These are phyloP conservation scores for Amborella trichopoda DNA, from an alignment of 164 flowering plant species.

Conservation along the genomic window DNA sequence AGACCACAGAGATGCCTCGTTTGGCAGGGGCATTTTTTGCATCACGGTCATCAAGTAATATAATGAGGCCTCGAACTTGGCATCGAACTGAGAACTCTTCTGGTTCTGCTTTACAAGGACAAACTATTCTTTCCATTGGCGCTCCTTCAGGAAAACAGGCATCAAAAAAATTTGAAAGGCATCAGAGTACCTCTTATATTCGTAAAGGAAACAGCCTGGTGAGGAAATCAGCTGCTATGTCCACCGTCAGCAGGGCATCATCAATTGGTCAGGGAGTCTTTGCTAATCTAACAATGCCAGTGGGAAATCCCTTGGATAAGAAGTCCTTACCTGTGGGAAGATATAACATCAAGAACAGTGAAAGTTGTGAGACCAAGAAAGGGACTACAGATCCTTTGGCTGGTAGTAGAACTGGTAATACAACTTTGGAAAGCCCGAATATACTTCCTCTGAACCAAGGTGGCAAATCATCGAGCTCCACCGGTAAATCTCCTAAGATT, in stretches of 20 bases:
- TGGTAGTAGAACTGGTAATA: not conserved
- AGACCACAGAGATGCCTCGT: no score
- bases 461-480: conserved; percentile 11
- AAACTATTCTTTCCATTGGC: conserved; percentile 12
- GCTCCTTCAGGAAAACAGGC: conserved; percentile 18
- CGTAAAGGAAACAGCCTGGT: conserved; percentile 94
- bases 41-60: conserved; percentile 13
- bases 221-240: conserved; percentile 31
- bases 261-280: no score
- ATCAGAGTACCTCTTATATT: conserved; percentile 44
- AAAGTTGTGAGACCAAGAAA: conserved; percentile 10
- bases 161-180: conserved; percentile 11
- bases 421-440: conserved; percentile 24
- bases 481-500: conserved; percentile 10
- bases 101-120: conserved; percentile 15
- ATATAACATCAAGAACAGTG: conserved; percentile 16
- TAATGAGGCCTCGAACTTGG: conserved; percentile 59
- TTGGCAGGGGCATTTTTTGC: conserved; percentile 15
- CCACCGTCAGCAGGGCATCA: conserved; percentile 16
- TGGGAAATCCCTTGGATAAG: conserved; percentile 16
- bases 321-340: conserved; percentile 2
- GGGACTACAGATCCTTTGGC: not conserved
- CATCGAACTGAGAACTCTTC: conserved; percentile 31
- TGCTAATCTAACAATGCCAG: no score
- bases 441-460: conserved; percentile 20